These are phyloP conservation scores for Acacia concinna DNA, from an alignment of 331 rosid species.

Conservation along the genomic window DNA sequence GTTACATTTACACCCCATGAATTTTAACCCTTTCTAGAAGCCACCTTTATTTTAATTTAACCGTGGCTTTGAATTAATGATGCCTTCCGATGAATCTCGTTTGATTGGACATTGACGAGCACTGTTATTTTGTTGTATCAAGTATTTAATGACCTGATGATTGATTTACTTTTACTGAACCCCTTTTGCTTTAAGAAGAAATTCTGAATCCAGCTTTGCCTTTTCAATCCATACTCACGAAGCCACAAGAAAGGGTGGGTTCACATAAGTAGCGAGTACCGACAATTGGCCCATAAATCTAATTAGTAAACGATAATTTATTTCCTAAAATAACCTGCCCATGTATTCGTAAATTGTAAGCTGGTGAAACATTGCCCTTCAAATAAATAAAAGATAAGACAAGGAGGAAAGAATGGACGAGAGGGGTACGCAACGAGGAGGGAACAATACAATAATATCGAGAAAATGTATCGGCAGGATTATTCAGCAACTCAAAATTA, in stretches of 20 bases:
- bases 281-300: background rate
- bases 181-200: too few relatives aligned
- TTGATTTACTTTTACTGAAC: too few relatives aligned
- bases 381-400: background rate
- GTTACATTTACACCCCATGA: background rate
- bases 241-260: too few relatives aligned
- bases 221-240: too few relatives aligned
- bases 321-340: background rate
- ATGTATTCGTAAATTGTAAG: background rate
- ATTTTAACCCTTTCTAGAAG: background rate
- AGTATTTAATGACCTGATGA: background rate
- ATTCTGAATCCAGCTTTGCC: background rate
- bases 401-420: background rate
- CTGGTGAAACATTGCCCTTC: conserved; percentile 7
- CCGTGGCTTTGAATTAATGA: background rate
- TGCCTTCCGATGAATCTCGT: background rate
- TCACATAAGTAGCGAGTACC: background rate
- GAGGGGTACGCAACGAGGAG: background rate
- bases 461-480: conserved; percentile 8
- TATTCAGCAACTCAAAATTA: conserved; percentile 51
- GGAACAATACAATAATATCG: background rate
- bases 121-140: background rate
- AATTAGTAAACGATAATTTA: background rate
- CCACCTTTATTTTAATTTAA: background rate
- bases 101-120: background rate